Evolutionary conservation across 1,139 yeast genomes (phyloP), one percentile per base, ranked within the genome.

Genomic region (Diutina scorzettiae): DNA sequence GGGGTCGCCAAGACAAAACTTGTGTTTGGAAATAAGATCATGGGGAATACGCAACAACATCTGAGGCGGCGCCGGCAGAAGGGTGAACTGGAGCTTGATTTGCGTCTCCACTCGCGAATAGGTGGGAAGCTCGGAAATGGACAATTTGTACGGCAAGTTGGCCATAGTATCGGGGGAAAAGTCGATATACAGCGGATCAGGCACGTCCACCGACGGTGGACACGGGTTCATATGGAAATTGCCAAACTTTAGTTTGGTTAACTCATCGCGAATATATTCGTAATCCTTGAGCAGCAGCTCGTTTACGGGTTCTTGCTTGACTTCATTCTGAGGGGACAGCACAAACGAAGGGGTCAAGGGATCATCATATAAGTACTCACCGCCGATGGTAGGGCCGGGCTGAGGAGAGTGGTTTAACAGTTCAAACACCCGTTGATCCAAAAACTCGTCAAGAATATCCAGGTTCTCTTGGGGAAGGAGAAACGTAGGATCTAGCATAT

Each of bases 101-200:
- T 91, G 97, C 18, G 96, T 91, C 60, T 91, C 98, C 5, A 91
- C 97, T 49, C 98, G 73, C 8, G 96, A 85, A 51, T 78, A 78
- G 9, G 72, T 61, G 1, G 96, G 96, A 42, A 89, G 63, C 44
- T 78, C 81, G 11, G 69, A 62, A 1, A 87, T 63, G 25, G 63
- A 60, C 46, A 89, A 54, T 43, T 69, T 63, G 58, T 76, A 82
- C 3, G 86, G 86, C 46, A 81, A 63, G 11, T 58, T 54, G 11
- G 61, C 56, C 62, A 66, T 55, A n/a, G 60, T 47, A 29, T 57
- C 58, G 1, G 58, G 55, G 1, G 69, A 62, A 45, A 68, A 64
- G 48, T 67, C 72, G 41, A 68, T 56, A 44, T 62, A 62, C 7
- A 63, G 53, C 2, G 62, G 54, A 42, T 62, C 62, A 2, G 62